Evolutionary conservation across 805 yeast genomes (phyloP).

Genomic region (Hermanozyma aechmeae): DNA sequence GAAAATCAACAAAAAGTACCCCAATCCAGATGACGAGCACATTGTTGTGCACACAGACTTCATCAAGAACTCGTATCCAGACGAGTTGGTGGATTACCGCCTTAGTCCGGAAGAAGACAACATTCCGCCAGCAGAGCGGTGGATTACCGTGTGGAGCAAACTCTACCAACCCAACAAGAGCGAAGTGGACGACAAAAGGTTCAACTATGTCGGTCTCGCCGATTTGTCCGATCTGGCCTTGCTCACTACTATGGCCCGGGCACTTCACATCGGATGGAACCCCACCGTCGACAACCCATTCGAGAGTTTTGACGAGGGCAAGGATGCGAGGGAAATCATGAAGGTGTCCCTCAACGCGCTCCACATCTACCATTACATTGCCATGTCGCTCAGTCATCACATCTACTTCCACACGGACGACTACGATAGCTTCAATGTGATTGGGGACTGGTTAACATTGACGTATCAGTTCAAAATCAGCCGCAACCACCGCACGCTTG

Average conservation of each 20-base stretch:
- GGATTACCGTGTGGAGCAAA: slow-evolving; percentile 30
- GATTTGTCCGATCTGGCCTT: slow-evolving; percentile 29
- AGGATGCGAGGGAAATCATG: slow-evolving; percentile 21
- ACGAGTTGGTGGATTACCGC: slow-evolving; percentile 24
- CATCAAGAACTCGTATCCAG: slow-evolving; percentile 27
- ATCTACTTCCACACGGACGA: slow-evolving; percentile 29
- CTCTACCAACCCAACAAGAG: slow-evolving; percentile 12
- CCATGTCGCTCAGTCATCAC: slow-evolving; percentile 38
- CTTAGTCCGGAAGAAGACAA: slow-evolving; percentile 25
- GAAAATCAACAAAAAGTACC: slow-evolving; percentile 13
- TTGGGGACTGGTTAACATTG: slow-evolving; percentile 28
- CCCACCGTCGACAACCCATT: slow-evolving; percentile 23
- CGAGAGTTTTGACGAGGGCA: slow-evolving; percentile 21
- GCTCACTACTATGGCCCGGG: slow-evolving; percentile 32
- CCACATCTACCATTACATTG: slow-evolving; percentile 32
- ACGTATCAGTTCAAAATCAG: slow-evolving; percentile 26
- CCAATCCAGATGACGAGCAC: slow-evolving; percentile 16
- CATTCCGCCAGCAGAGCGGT: slow-evolving; percentile 23
- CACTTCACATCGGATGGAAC: slow-evolving; percentile 33
- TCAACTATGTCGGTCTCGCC: slow-evolving; percentile 28
- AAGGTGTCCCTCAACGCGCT: slow-evolving; percentile 20
- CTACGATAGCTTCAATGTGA: slow-evolving; percentile 16
- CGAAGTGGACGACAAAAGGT: slow-evolving; percentile 15
- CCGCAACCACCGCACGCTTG: slow-evolving; percentile 25
- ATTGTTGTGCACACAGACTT: slow-evolving; percentile 26